These are phyloP conservation scores for Fagus sylvatica DNA, from an alignment of 306 rosid genomes.

Conservation along the genomic window DNA sequence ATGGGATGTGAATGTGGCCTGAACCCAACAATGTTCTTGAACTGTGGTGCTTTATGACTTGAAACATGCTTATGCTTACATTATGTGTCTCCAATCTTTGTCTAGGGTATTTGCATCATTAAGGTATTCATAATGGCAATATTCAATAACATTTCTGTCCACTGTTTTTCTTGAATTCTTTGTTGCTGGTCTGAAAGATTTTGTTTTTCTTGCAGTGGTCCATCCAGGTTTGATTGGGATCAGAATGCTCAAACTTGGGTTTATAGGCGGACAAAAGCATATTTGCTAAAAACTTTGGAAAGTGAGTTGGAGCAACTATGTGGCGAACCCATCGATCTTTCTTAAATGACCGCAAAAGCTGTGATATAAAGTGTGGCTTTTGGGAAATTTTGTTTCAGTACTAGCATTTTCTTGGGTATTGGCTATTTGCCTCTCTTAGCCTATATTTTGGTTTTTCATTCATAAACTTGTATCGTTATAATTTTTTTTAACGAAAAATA, in stretches of 20 bases:
- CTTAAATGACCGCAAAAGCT: slow-evolving; percentile 30
- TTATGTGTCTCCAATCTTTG: not conserved
- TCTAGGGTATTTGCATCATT: not conserved
- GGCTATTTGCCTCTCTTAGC: not conserved
- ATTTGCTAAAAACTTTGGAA: slow-evolving; percentile 53
- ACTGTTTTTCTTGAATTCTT: not conserved
- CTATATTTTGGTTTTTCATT: not conserved
- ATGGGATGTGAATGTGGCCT: not conserved
- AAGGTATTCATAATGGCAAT: not conserved
- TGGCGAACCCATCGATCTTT: slow-evolving; percentile 65
- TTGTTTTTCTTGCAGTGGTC: slow-evolving; percentile 64
- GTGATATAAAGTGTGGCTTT: not conserved
- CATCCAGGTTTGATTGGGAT: slow-evolving; percentile 91
- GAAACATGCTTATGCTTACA: not conserved
- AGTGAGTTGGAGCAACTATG: slow-evolving; percentile 66
- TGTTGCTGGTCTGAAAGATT: not conserved
- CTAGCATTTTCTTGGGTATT: not conserved
- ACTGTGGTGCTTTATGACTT: not conserved
- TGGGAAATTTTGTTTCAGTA: not conserved
- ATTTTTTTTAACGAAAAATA: not conserved
- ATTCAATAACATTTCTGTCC: not conserved
- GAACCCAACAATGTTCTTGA: not conserved
- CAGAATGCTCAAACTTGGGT: slow-evolving; percentile 63
- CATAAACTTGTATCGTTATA: not conserved
- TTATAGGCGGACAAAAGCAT: slow-evolving; percentile 72